Conservation (phyloP, 2,329 filamentous ascomycete species). For the Fusarium concolor region DNA sequence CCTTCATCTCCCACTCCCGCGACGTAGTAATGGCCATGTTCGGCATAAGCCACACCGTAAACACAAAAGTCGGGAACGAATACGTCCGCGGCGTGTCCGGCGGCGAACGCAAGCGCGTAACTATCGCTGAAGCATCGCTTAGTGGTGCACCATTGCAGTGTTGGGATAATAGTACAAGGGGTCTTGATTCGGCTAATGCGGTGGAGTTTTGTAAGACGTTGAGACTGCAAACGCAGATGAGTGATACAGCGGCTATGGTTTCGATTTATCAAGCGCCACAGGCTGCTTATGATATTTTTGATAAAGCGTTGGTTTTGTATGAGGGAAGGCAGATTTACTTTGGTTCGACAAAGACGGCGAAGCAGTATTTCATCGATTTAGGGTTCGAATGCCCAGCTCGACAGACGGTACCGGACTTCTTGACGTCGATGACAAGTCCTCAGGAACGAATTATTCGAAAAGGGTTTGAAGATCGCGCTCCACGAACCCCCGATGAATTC, state of each 20-base stretch:
- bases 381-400: conserved; percentile 68
- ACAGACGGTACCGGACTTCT: conserved; percentile 77
- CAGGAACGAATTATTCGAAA: conserved; percentile 49
- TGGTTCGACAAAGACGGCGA: conserved; percentile 39
- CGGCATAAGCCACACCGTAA: conserved; percentile 74
- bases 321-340: conserved; percentile 73
- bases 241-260: conserved; percentile 67
- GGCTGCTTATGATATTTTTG: conserved; percentile 62
- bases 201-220: conserved; percentile 73
- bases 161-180: conserved; percentile 76
- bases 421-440: conserved; percentile 64
- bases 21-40: conserved; percentile 79
- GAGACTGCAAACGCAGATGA: conserved; percentile 69
- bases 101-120: conserved; percentile 61
- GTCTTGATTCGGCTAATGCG: conserved; percentile 74
- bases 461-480: conserved; percentile 50
- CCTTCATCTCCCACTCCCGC: conserved; percentile 69
- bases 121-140: conserved; percentile 51
- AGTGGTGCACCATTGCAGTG: conserved; percentile 65
- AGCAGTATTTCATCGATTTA: conserved; percentile 45
- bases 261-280: conserved; percentile 73
- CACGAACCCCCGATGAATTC: conserved; percentile 53
- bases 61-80: conserved; percentile 77
- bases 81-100: conserved; percentile 70
- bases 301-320: conserved; percentile 75